Base-by-base conservation (phyloP, 345 rosid genomes). In the Gossypium rotundifolium region DNA sequence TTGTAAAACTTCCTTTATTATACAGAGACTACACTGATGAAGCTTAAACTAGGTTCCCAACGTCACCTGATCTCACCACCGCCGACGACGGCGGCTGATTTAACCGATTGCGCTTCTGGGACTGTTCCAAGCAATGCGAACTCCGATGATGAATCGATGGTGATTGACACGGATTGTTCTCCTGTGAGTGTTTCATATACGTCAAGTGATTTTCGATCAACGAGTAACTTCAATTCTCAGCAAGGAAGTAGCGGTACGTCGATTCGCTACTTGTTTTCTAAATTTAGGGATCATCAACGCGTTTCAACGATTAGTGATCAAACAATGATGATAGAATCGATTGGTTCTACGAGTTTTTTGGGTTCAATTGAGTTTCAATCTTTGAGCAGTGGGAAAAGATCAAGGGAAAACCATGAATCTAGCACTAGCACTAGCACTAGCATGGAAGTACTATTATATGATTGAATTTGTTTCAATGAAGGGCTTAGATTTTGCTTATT, bases 31-130 rank as follows among this genome's bases (percentile, higher is more conserved):
- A 93, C 97, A 11, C 80, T 93, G 42, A 65, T 88, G 70, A 93
- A 87, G 93, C 95, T 93, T 49, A 90, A 85, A 78, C 73, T 72
- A 61, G 98, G 98, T 63, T 89, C 97, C 76, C 88, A 77, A 57
- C 82, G 83, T 1, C 85, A 73, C 13, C 65, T 55, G 23, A 68
- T 33, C 79, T 20, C 73, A 0, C 63, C 60, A 33, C 40, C 73
- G 2, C 20, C 64, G 1, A 71, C 46, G 65, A 79, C 53, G 12
- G 40, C 7, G 13, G 23, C 11, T 7, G 60, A 55, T 55, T 55
- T 20, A 9, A 55, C 60, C 25, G 60, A 20, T n/a, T 9, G n/a
- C 77, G 51, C 20, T 27, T 59, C 79, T 65, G 48, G 22, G 44
- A 58, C 22, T 11, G 14, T 11, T 48, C 52, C 52, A 11, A 48